Percentiles rank a stretch among this genome's conserved stretches.
phyloP scores from a whole-genome alignment of 2,329 filamentous ascomycete species.

The Colletotrichum musae region DNA sequence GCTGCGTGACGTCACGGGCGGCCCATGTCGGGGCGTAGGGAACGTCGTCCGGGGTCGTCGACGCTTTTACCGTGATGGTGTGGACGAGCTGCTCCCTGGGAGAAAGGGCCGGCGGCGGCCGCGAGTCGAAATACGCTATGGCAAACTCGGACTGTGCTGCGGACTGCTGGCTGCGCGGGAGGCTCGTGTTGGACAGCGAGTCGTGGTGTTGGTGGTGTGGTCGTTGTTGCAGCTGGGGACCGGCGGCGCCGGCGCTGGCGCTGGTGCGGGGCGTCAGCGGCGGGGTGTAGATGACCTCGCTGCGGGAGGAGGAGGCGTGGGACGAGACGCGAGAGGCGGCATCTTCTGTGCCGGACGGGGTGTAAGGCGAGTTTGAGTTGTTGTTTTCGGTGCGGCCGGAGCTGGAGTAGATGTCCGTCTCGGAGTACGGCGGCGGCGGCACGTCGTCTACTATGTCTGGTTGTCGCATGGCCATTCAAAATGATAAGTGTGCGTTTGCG shows the following conservation, averaged over 20 bases:
- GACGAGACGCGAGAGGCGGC: slow-evolving; percentile 55
- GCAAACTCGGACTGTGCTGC: slow-evolving; percentile 48
- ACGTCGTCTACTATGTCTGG: slow-evolving; percentile 52
- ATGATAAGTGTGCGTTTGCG: not conserved
- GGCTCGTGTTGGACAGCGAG: slow-evolving; percentile 18
- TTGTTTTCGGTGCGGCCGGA: slow-evolving; percentile 47
- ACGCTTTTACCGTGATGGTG: slow-evolving; percentile 51
- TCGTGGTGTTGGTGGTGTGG: slow-evolving; percentile 5
- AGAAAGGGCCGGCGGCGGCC: slow-evolving; percentile 50
- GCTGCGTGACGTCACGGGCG: slow-evolving; percentile 60
- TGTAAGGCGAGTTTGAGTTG: slow-evolving; percentile 40
- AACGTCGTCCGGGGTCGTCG: slow-evolving; percentile 59
- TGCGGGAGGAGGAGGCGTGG: slow-evolving; percentile 52
- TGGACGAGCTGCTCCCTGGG: slow-evolving; percentile 48
- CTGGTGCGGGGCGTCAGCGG: slow-evolving; percentile 61
- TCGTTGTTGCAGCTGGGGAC: not conserved
- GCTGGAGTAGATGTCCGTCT: slow-evolving; percentile 69
- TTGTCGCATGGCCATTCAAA: slow-evolving; percentile 34
- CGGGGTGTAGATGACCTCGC: slow-evolving; percentile 66
- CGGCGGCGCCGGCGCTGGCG: slow-evolving; percentile 11
- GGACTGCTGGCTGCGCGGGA: slow-evolving; percentile 27
- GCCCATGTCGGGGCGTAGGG: slow-evolving; percentile 58
- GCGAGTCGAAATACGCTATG: slow-evolving; percentile 63
- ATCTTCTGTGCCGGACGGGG: slow-evolving; percentile 50
- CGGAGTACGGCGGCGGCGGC: slow-evolving; percentile 71